phyloP scores from a whole-genome alignment of 441 rosid species.

The Biscutella laevigata region DNA sequence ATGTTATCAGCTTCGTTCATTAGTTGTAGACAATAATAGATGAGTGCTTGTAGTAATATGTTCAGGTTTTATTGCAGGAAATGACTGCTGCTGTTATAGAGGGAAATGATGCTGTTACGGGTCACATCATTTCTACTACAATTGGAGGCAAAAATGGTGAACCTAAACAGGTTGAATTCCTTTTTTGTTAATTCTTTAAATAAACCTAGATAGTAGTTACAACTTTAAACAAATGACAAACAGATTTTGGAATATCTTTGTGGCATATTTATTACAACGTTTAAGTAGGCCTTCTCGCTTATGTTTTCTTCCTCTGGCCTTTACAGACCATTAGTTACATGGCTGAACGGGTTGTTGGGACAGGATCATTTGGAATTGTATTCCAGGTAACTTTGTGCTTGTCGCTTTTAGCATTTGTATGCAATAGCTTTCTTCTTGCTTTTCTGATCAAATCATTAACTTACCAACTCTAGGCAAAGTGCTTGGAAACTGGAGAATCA shows the following conservation, averaged over 20 bases:
- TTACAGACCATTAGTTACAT: slow-evolving; percentile 60
- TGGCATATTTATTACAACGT: neutral
- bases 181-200: neutral
- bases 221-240: neutral
- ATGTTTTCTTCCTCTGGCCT: neutral
- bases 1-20: neutral
- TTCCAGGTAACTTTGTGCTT: slow-evolving; percentile 40
- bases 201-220: neutral
- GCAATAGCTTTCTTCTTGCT: neutral
- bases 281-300: neutral
- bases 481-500: slow-evolving; percentile 67
- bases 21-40: slow-evolving; percentile 2
- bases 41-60: neutral
- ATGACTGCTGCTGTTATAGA: slow-evolving; percentile 48
- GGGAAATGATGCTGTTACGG: slow-evolving; percentile 48
- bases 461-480: slow-evolving; percentile 45
- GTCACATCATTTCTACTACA: slow-evolving; percentile 60
- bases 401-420: neutral
- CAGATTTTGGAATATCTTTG: neutral
- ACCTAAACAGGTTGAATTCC: slow-evolving; percentile 45
- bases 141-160: slow-evolving; percentile 70
- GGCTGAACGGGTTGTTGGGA: slow-evolving; percentile 70
- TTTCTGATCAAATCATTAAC: neutral
- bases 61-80: slow-evolving; percentile 30
- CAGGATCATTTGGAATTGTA: slow-evolving; percentile 62